phyloP scores from a whole-genome alignment of 306 rosid genomes.

The Inga laurina region DNA sequence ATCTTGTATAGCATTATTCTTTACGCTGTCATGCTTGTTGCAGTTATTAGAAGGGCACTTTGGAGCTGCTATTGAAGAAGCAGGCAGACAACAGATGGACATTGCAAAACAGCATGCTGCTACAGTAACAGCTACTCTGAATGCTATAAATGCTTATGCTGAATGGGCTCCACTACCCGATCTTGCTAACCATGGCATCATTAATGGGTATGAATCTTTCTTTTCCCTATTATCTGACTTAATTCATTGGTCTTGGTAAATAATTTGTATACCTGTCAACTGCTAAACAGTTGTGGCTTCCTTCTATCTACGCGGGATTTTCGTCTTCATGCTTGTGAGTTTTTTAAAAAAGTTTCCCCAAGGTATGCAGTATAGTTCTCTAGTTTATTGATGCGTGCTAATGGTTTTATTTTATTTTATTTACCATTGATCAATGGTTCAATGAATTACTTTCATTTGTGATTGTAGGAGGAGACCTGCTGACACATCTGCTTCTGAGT shows the following conservation, averaged over 20 bases:
- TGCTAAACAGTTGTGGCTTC: constrained; percentile 78
- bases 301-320: constrained; percentile 89
- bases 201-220: constrained; percentile 73
- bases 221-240: constrained; percentile 27
- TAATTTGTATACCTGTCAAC: constrained; percentile 24
- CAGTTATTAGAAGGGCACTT: constrained; percentile 91
- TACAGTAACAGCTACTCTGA: constrained; percentile 69
- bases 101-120: constrained; percentile 83
- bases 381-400: neutral
- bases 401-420: neutral
- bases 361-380: constrained; percentile 56
- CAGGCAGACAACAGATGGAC: constrained; percentile 72
- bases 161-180: constrained; percentile 99
- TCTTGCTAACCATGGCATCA: constrained; percentile 86
- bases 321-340: constrained; percentile 94
- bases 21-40: constrained; percentile 41
- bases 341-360: constrained; percentile 85
- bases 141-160: constrained; percentile 93
- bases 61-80: constrained; percentile 80
- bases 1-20: constrained; percentile 21
- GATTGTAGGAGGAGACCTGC: constrained; percentile 77
- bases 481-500: constrained; percentile 69
- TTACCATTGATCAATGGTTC: constrained; percentile 16
- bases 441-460: constrained; percentile 30
- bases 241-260: constrained; percentile 28